Base-by-base conservation (phyloP, 75 land plant genomes). In the Azolla pinnata region DNA sequence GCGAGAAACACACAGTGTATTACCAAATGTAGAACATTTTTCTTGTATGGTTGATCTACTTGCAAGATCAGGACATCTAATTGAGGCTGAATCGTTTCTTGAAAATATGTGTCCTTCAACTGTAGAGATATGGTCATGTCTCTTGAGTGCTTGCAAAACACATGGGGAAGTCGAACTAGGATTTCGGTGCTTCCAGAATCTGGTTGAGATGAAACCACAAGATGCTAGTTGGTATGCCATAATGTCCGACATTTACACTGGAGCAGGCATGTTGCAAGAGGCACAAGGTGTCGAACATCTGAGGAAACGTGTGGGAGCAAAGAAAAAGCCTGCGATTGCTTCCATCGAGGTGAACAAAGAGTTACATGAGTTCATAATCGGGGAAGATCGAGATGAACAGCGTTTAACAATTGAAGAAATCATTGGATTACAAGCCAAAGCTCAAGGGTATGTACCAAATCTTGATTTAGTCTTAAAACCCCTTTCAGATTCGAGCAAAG, bases 91-190 rank as follows among this genome's bases (percentile, higher is more conserved):
- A 17, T 2, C 31, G n/a, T 46, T 46, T 46, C 4, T 46, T 3
- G 49, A 46, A 14, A 46, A 18, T 14, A 18, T 46, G n/a, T 2
- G 23, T 4, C 12, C 17, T 4, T 2, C 49, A 18, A 2, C 4
- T 18, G 49, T 18, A 46, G 67, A 57, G 56, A 73, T 67, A 0
- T 80, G 83, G 87, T 75, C 80, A 42, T 67, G 78, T 20, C 44
- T 84, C 60, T 75, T 84, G 30, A 76, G 78, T 50, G 83, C 87
- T 67, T 84, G 87, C 65, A 77, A 55, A 77, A 72, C 61, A 42
- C 87, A 84, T 59, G 75, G 81, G 24, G 47, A 80, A 21, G 57
- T 35, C 9, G 46, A 65, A 8, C 48, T 79, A 19, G 87, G 83
- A 21, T 56, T 38, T 10, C 18, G 75, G 31, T 79, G 71, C 42